phyloP scores from a whole-genome alignment of 1,139 yeast genomes.

The Yamadazyma diospyri region DNA sequence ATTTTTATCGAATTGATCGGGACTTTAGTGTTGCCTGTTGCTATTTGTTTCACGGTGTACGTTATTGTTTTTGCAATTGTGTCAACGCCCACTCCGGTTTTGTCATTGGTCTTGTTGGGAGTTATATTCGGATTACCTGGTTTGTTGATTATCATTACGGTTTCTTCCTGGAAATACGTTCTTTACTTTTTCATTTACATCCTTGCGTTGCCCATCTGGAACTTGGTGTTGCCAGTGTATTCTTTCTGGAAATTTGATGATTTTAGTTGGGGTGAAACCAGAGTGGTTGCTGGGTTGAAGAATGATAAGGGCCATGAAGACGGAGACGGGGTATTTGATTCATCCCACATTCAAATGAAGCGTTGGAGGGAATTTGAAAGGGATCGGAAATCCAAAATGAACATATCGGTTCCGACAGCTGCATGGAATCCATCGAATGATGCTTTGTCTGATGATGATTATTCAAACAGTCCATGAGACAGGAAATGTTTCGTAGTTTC shows the following conservation, averaged over 20 bases:
- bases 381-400: constrained; percentile 40
- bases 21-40: constrained; percentile 89
- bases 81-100: constrained; percentile 75
- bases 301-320: constrained; percentile 68
- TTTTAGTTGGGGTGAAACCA: constrained; percentile 97
- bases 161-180: constrained; percentile 71
- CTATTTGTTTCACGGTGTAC: constrained; percentile 81
- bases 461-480: constrained; percentile 8
- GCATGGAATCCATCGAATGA: constrained; percentile 48
- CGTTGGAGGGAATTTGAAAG: constrained; percentile 93
- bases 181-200: constrained; percentile 82
- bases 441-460: constrained; percentile 23
- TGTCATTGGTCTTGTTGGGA: constrained; percentile 77
- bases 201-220: constrained; percentile 90
- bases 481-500: no score
- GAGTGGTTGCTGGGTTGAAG: constrained; percentile 63
- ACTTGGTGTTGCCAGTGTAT: constrained; percentile 82
- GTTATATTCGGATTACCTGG: constrained; percentile 91
- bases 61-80: constrained; percentile 75
- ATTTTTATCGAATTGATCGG: constrained; percentile 85
- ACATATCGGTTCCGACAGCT: constrained; percentile 36
- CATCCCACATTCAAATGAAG: constrained; percentile 82
- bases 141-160: constrained; percentile 79
- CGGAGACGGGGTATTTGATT: constrained; percentile 82
- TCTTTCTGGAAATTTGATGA: constrained; percentile 98